Percentiles rank a stretch among this genome's conserved stretches.
Conservation (phyloP, 495 filamentous ascomycete genomes). For the Penicillium nucicola region DNA sequence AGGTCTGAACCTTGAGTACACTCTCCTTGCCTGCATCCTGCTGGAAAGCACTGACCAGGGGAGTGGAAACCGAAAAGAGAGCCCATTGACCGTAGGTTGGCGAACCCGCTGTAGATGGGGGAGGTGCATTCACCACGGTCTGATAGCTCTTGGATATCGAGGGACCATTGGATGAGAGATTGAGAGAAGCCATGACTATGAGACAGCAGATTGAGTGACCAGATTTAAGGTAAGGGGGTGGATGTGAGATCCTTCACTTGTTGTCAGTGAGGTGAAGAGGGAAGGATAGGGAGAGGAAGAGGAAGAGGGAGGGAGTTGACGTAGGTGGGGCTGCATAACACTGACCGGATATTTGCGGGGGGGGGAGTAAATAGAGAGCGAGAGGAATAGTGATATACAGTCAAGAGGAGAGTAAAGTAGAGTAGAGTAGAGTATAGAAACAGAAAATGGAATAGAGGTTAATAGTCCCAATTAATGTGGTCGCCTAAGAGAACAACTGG, state of each 20-base stretch:
- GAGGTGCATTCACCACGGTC: slow-evolving; percentile 71
- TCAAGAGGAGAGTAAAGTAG: not conserved
- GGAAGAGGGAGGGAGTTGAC: slow-evolving; percentile 4
- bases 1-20: slow-evolving; percentile 86
- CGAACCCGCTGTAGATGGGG: slow-evolving; percentile 61
- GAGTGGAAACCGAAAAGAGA: slow-evolving; percentile 85
- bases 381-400: not conserved
- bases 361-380: not conserved
- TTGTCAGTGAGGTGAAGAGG: not conserved
- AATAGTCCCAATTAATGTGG: too few species aligned
- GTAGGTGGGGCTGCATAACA: slow-evolving; percentile 5
- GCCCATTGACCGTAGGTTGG: slow-evolving; percentile 84
- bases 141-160: slow-evolving; percentile 93
- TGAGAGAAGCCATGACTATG: slow-evolving; percentile 79
- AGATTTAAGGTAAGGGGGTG: too few species aligned
- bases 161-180: slow-evolving; percentile 84
- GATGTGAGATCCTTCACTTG: not conserved
- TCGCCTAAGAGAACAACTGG: not conserved
- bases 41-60: slow-evolving; percentile 88
- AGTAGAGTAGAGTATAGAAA: too few species aligned
- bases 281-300: too few species aligned
- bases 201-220: not conserved
- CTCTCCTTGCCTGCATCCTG: slow-evolving; percentile 83
- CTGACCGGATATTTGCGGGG: not conserved
- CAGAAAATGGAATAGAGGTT: too few species aligned